Evolutionary conservation across 2,329 filamentous ascomycete species (phyloP), one percentile per base, ranked within the genome.

Genomic region (Diaporthe nobilis): DNA sequence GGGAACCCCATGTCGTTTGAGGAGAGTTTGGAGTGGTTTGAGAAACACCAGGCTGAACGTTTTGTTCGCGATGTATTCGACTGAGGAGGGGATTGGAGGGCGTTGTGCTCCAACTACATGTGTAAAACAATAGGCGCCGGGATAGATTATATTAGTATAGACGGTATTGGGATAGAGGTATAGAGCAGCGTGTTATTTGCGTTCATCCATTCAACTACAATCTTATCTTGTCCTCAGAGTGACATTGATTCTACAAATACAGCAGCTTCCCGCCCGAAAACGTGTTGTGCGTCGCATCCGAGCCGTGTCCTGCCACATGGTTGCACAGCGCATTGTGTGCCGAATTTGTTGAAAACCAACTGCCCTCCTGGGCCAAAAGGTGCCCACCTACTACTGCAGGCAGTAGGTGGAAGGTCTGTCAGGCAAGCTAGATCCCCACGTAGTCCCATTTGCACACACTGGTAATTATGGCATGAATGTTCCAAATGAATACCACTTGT

Each of bases 11-110:
- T 58, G 55, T 58, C 55, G 12, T 58, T 58, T 58, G 31, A 37
- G 9, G 55, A 37, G 31, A 58, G 31, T 58, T 37, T 58, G 31
- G 55, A 58, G 31, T 58, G 55, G 55, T 58, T 58, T 8, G 55
- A 58, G 55, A 37, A 58, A 58, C 55, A 58, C 55, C 55, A 58
- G 8, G 12, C 17, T 37, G 55, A 58, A 13, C 55, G 55, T 12
- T 58, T 58, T 37, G 55, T 58, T n/a, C 55, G 55, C 55, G 55
- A 58, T 58, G 55, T 58, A 1, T 58, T 58, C 10, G 55, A 58
- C 20, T 58, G 9, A 37, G 31, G 31, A 22, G 17, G 53, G 20
- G 47, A n/a, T 4, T 51, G n/a, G 49, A 51, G 49, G 22, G 17
- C 17, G 28, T 1, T 20, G 28, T 34, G 13, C 17, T 31, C 15